A percentile compares a stretch with the other conserved stretches of the same genome.
Conservation (phyloP, 2,329 filamentous ascomycete genomes). For the Dothiorella sarmentorum region DNA sequence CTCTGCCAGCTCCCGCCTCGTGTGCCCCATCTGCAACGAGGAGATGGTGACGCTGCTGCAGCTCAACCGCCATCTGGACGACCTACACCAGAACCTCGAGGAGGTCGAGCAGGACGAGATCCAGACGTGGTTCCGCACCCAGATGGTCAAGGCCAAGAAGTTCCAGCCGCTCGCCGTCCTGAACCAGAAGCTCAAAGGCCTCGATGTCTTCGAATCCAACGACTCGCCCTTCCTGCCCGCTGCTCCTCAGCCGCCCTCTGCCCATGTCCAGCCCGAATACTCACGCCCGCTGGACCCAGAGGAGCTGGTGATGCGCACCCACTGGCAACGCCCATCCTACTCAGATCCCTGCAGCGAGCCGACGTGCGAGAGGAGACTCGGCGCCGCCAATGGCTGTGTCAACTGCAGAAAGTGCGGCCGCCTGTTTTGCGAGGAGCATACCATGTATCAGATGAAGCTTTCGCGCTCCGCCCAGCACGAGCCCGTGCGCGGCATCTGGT, state of each 20-base stretch:
- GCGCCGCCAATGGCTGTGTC: conserved; percentile 74
- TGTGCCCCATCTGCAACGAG: conserved; percentile 97
- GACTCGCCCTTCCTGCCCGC: conserved; percentile 54
- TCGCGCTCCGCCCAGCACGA: conserved; percentile 87
- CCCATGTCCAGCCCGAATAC: conserved; percentile 31
- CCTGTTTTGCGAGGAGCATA: conserved; percentile 94
- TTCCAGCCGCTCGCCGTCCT: conserved; percentile 89
- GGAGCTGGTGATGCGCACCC: conserved; percentile 78
- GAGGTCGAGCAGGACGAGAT: conserved; percentile 89
- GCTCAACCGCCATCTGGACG: conserved; percentile 80
- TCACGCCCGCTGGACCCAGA: conserved; percentile 65
- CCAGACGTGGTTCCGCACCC: conserved; percentile 94
- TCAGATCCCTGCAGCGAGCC: conserved; percentile 86
- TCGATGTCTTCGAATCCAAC: conserved; percentile 93
- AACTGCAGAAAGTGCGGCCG: conserved; percentile 93
- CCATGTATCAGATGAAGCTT: conserved; percentile 99
- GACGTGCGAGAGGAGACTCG: conserved; percentile 74
- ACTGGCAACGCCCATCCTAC: conserved; percentile 78
- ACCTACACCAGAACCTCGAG: conserved; percentile 84
- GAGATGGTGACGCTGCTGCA: conserved; percentile 96
- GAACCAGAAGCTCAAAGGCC: conserved; percentile 87
- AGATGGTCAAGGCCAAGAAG: conserved; percentile 87
- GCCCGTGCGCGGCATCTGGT: conserved; percentile 87
- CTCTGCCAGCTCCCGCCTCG: conserved; percentile 63
- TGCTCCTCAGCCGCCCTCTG: conserved; percentile 32